Evolutionary conservation across 306 rosid species (phyloP), one percentile per base, ranked within the genome.

Genomic region (Cicer chorassanicum): DNA sequence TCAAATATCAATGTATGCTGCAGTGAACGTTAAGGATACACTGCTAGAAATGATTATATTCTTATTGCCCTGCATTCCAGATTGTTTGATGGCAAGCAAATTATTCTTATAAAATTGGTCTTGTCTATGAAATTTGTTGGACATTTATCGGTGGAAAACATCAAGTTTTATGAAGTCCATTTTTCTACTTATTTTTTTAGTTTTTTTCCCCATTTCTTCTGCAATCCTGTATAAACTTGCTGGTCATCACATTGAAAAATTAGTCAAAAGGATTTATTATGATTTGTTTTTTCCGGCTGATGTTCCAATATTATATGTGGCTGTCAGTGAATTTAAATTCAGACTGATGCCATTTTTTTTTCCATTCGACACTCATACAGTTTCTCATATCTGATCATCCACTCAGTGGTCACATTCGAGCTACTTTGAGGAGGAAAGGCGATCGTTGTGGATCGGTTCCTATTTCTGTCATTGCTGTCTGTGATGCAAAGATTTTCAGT

Each of bases 391-490:
- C 78, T 72, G 83, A 81, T 73, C 95, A 90, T 79, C 99, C 99
- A 36, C 86, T 94, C 36, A 67, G 87, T 87, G 92, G 99, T 80
- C 99, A 94, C 82, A 73, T 94, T 59, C 90, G 89, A 82, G 95
- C 90, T 75, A 81, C 83, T 72, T 81, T 86, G 87, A 64, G 56
- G 87, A 88, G 93, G 73, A 84, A 94, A 85, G 90, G 86, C 73
- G 89, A 87, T 67, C 83, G 73, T 67, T 82, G 70, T 60, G 91
- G 95, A 75, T 71, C 70, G 9, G 48, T 92, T 77, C 96, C 99
- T 55, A 76, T 85, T 81, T 87, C 96, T 78, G 87, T 85, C 53
- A 40, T 94, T 76, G 87, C 89, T 42, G 56, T 80, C 53, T 83
- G 62, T 62, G 99, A 94, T 66, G 50, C 90, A 40, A 88, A 80